A percentile compares a stretch with the other conserved stretches of the same genome.
phyloP scores from a whole-genome alignment of 805 yeast species.

The Ogataea glucozyma region DNA sequence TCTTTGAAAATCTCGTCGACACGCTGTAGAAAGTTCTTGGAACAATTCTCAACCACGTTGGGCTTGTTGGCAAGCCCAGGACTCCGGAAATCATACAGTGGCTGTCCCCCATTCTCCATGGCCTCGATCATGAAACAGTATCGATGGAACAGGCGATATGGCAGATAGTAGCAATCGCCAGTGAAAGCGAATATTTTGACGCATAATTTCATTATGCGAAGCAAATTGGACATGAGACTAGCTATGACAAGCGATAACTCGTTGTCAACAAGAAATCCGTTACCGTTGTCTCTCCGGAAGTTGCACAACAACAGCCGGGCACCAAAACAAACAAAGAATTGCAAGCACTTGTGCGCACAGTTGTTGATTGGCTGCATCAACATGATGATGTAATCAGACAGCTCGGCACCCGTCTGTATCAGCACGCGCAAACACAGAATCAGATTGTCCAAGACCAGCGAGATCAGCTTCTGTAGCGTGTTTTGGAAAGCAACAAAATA shows the following conservation, averaged over 20 bases:
- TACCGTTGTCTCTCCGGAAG: not conserved
- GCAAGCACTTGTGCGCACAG: slow-evolving; percentile 14
- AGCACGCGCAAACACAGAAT: slow-evolving; percentile 9
- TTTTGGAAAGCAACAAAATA: slow-evolving; percentile 7
- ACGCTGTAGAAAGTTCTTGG: slow-evolving; percentile 2
- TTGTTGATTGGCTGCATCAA: slow-evolving; percentile 11
- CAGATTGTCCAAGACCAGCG: slow-evolving; percentile 4
- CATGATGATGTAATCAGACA: slow-evolving; percentile 11
- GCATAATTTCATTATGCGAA: slow-evolving; percentile 12
- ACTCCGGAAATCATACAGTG: slow-evolving; percentile 18
- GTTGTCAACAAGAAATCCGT: not conserved
- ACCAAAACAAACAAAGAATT: slow-evolving; percentile 16
- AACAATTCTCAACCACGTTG: slow-evolving; percentile 11
- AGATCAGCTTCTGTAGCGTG: slow-evolving; percentile 4
- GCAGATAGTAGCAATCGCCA: slow-evolving; percentile 24
- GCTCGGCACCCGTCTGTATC: slow-evolving; percentile 8
- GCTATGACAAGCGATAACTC: not conserved
- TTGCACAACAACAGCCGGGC: slow-evolving; percentile 14
- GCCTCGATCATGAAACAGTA: slow-evolving; percentile 17
- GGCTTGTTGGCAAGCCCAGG: slow-evolving; percentile 2
- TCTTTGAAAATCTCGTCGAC: slow-evolving; percentile 2
- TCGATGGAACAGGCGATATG: slow-evolving; percentile 16
- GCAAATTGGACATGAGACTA: not conserved
- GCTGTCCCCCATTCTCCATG: slow-evolving; percentile 19
- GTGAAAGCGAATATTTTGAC: slow-evolving; percentile 16